Conservation (phyloP, 2,329 filamentous ascomycete genomes). For the Trichoderma arundinaceum region DNA sequence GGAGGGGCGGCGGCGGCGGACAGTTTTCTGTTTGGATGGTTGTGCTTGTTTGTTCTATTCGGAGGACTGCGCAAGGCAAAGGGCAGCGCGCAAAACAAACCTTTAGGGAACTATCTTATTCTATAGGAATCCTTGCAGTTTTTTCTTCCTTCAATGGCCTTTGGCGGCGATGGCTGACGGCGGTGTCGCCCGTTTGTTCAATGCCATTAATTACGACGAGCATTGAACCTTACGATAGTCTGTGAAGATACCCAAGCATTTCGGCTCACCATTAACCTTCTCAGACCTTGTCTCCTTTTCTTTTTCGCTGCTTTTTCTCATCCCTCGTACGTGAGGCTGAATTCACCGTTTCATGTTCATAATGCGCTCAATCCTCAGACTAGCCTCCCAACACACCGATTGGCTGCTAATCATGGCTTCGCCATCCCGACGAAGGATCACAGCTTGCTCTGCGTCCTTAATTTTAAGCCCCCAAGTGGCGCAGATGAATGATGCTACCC, state of each 20-base stretch:
- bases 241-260: slow-evolving; percentile 17
- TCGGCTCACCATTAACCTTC: background rate
- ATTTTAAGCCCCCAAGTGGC: background rate
- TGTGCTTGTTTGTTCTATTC: slow-evolving; percentile 16
- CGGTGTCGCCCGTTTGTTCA: background rate
- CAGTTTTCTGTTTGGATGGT: slow-evolving; percentile 13
- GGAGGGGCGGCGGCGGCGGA: slow-evolving; percentile 18
- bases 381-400: background rate
- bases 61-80: slow-evolving; percentile 12
- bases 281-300: background rate
- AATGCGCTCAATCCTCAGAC: background rate
- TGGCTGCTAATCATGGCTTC: background rate
- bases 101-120: slow-evolving; percentile 24
- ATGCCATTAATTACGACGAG: background rate
- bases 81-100: slow-evolving; percentile 14
- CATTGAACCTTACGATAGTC: background rate
- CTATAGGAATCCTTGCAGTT: slow-evolving; percentile 27
- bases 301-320: background rate
- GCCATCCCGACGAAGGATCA: background rate
- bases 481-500: background rate
- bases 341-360: slow-evolving; percentile 13
- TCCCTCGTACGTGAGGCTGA: slow-evolving; percentile 5
- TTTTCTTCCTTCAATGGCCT: background rate
- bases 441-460: background rate
- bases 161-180: background rate